Evolutionary conservation across 306 rosid species (phyloP), one percentile per base, ranked within the genome.

Genomic region (Citrullus mucosospermus): DNA sequence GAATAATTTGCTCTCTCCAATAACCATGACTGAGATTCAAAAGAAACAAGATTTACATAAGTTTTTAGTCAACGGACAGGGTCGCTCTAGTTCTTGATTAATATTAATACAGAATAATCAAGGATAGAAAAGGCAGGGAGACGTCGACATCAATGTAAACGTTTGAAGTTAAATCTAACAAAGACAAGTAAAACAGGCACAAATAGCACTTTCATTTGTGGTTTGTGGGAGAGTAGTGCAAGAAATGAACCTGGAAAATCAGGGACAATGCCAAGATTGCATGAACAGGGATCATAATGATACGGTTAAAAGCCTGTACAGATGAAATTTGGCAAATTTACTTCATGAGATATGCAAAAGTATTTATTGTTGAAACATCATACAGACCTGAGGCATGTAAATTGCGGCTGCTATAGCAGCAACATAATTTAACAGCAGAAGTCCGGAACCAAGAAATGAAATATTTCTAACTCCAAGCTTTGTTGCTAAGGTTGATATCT

Each of bases 401-500:
- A 92, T 85, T 73, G 94, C 93, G 50, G 91, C 91, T 68, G 87
- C 83, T 67, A 90, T 82, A 74, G 97, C 87, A 88, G 84, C 91
- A 25, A 93, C 46, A 81, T 93, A 93, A 83, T 92, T 93, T 84
- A 87, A 61, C 76, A 93, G 90, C 87, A 93, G 84, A 84, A 93
- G 91, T 84, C 96, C 98, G 59, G 96, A 88, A 87, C 98, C 96
- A 80, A 94, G 96, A 85, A 88, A 90, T 22, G 96, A 88, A 75
- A 94, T 94, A 83, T 92, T 94, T 79, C 88, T 87, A 30, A 94
- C 97, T 76, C 98, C 98, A 63, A 94, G 91, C 81, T 90, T 94
- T 39, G 96, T 92, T 34, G 98, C 98, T 46, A 94, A 90, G 80
- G 98, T 94, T 51, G 98, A 90, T 89, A 94, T 92, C 83, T 89